phyloP scores from a whole-genome alignment of 2,329 filamentous ascomycete species.

The Cryphonectria radicalis region DNA sequence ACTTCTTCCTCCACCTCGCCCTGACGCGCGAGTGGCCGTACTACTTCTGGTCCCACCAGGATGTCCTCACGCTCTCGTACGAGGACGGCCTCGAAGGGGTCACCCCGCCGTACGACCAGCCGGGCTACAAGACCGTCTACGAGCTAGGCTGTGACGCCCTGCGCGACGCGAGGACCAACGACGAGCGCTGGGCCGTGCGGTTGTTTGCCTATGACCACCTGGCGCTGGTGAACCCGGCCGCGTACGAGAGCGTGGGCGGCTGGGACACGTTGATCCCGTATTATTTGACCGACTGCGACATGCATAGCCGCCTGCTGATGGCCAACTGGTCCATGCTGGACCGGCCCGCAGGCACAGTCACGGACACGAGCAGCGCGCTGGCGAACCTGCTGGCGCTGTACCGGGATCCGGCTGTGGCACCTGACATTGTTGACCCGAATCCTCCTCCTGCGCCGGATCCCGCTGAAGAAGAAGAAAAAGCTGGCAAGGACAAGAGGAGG shows the following conservation, averaged over 20 bases:
- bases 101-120: slow-evolving; percentile 39
- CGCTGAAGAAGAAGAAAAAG: not conserved
- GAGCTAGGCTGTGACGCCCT: slow-evolving; percentile 44
- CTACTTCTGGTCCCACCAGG: slow-evolving; percentile 60
- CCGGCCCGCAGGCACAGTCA: slow-evolving; percentile 47
- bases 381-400: slow-evolving; percentile 52
- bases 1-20: slow-evolving; percentile 53
- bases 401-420: slow-evolving; percentile 44
- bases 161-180: slow-evolving; percentile 36
- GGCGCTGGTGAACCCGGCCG: slow-evolving; percentile 57
- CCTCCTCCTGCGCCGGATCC: slow-evolving; percentile 34
- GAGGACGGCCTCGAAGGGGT: slow-evolving; percentile 45
- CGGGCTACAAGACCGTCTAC: slow-evolving; percentile 48
- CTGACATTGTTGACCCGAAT: slow-evolving; percentile 44
- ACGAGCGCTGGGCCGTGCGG: slow-evolving; percentile 53
- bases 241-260: slow-evolving; percentile 54
- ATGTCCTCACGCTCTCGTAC: slow-evolving; percentile 50
- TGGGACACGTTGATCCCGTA: slow-evolving; percentile 64
- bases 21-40: slow-evolving; percentile 49
- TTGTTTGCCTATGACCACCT: slow-evolving; percentile 65
- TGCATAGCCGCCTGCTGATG: slow-evolving; percentile 55
- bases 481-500: slow-evolving; percentile 18
- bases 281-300: slow-evolving; percentile 62
- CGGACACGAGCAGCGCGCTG: slow-evolving; percentile 49
- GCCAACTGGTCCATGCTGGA: slow-evolving; percentile 47